Base-by-base conservation (phyloP, 768 basidiomycete genomes). In the Sutorius australiensis region DNA sequence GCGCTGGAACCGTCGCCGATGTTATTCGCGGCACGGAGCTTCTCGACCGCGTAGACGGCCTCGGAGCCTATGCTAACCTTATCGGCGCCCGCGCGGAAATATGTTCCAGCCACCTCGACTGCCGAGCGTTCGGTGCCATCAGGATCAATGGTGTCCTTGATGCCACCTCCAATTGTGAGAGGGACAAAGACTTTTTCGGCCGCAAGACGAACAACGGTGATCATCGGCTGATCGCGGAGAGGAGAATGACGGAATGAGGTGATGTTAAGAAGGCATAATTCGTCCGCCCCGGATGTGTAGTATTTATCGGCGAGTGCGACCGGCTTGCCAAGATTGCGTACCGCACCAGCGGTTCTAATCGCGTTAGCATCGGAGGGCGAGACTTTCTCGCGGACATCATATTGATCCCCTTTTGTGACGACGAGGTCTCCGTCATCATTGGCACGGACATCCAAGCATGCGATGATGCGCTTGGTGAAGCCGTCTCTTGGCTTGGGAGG, bases 351-450 rank as follows among this genome's bases (percentile, higher is more conserved):
- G 1, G 80, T 72, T 24, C 73, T 72, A 54, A 79, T 71, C 16
- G 72, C 56, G 46, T 39, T 64, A 10, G 63, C n/a, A 42, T 46
- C 61, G 32, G 63, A 59, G n/a, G 67, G 48, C 49, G 51, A 50
- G 42, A 53, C 67, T 63, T 87, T 92, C 71, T 98, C 95, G 49
- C 95, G 90, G 16, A 98, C 95, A 67, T 98, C 93, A 73, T 99
- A 99, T 69, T 97, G 97, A 70, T 99, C 97, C 52, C 97, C 97
- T 74, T 99, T 99, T 39, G 97, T 99, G 1, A 99, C 97, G 53
- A 99, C 94, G 48, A 99, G 84, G 69, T 99, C 97, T 28, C 97
- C 97, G 13, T 84, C 69, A 68, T 99, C 97, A 70, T 98, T 98
- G 17, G 94, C 83, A 41, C 97, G 87, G 19, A 99, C 95, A 68